Base-by-base conservation (phyloP, 345 rosid species). In the Linum lewisii region DNA sequence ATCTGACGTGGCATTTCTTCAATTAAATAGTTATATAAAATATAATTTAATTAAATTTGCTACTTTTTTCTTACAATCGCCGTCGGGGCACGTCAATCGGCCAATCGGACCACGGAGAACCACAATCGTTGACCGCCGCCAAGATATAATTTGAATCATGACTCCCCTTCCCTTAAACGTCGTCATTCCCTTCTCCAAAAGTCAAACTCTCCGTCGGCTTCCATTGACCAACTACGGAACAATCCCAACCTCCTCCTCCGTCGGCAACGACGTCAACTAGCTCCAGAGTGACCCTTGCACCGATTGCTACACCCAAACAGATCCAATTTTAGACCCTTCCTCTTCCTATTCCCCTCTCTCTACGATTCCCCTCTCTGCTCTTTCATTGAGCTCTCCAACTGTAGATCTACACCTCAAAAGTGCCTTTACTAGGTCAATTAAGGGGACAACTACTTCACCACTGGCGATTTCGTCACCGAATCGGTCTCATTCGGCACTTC, bases 401-500 rank as follows among this genome's bases (percentile, higher is more conserved):
- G 98, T 58, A 76, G 79, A 2, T n/a, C n/a, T n/a, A n/a, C n/a
- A 8, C 34, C 34, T 51, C 66, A 5, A 72, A 57, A 54, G 53
- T 89, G 99, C 36, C 71, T 78, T 13, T 93, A 93, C 58, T 88
- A 87, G 73, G 97, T 88, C 5, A 77, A 82, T 15, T 93, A 93
- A 78, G 97, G 97, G 0, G 99, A 93, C 47, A 97, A 97, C 3
- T 93, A 97, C 6, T 93, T 59, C 70, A 89, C 97, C 0, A 77
- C 77, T 14, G 99, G 99, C 7, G 79, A 81, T 1, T 85, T 78
- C 69, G 78, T 82, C 0, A 78, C 85, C 8, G 99, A 89, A 57
- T 77, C 89, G 65, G 58, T 93, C 79, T 72, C 97, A 66, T 84
- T 93, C 24, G 69, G 69, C 23, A 20, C 26, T 18, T 57, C 37